Base-by-base conservation (phyloP, 371 early-diverging fungal genomes). In the Apophysomyces sp. region DNA sequence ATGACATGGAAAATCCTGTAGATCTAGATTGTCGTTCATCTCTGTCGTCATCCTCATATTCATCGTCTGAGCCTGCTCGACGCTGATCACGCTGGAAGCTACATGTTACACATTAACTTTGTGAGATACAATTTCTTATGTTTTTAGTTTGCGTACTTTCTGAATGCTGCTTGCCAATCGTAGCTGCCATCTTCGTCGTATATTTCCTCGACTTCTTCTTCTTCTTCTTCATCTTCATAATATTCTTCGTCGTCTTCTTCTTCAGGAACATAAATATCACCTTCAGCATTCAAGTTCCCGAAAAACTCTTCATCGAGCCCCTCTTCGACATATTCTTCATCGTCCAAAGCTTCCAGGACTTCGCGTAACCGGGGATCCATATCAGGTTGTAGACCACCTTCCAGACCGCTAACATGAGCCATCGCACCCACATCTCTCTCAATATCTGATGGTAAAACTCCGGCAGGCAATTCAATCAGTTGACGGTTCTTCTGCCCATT, bases 271-370 rank as follows among this genome's bases (percentile, higher is more conserved):
- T 76, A 80, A 5, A 61, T 34, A 11, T 81, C 83, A 4, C 76
- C 81, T 15, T 78, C 78, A 49, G 79, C 71, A 73, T 87, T 60
- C 49, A 93, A 67, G 24, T 74, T 62, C 4, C 83, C 91, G 68
- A 95, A 88, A 65, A 94, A 95, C 21, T 78, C 79, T 55, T 93
- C 94, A 34, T 87, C 92, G 12, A 89, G 57, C 4, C 85, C 91
- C 13, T 89, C 86, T 27, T 92, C 92, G 18, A 90, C 84, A 61
- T 85, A 92, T 18, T 85, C 94, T 9, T 95, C 96, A 67, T 96
- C 96, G 21, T 94, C 94, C 62, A 98, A 76, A 3, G 96, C 97
- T 64, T 94, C 93, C 52, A 98, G 66, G 0, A 88, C 89, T 77
- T 96, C 94, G 60, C 95, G 89, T 58, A 96, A 71, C 54, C 88